Evolutionary conservation across 495 filamentous ascomycete genomes (phyloP).

Genomic region (Penicillium samsonianum): DNA sequence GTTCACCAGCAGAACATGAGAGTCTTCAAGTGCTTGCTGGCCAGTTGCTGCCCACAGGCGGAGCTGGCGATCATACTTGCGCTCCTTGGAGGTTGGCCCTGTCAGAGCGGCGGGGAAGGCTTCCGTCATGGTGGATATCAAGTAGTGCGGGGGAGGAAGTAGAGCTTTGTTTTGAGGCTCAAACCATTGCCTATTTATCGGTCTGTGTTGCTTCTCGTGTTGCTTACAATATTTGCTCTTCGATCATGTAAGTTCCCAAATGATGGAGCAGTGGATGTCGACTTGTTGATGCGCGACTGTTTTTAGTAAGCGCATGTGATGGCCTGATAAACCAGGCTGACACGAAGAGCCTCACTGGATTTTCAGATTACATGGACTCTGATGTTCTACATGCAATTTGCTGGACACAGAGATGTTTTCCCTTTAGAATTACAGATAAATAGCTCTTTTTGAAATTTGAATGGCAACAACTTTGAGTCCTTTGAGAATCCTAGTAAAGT

Average conservation of each 20-base stretch:
- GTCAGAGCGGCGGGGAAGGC: constrained; percentile 40
- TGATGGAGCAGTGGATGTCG: constrained; percentile 3
- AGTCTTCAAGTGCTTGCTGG: constrained; percentile 84
- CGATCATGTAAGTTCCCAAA: background rate
- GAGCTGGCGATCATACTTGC: constrained; percentile 94
- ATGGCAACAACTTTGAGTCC: background rate
- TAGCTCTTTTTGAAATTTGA: background rate
- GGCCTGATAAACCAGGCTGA: background rate
- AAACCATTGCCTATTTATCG: background rate
- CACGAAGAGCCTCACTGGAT: background rate
- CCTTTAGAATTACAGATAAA: background rate
- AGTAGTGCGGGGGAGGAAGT: constrained; percentile 1
- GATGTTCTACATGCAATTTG: background rate
- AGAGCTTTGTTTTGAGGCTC: background rate
- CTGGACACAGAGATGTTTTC: too few relatives aligned
- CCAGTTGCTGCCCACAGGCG: constrained; percentile 93
- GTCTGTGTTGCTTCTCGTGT: background rate
- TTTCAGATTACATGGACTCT: too few relatives aligned
- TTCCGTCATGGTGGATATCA: constrained; percentile 37
- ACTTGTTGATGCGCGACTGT: constrained; percentile 3
- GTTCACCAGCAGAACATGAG: constrained; percentile 86
- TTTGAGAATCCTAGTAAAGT: background rate
- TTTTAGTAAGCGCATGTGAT: constrained; percentile 5
- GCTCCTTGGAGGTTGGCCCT: constrained; percentile 80
- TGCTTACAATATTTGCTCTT: background rate